phyloP scores from a whole-genome alignment of 1,139 yeast species.

The Yamadazyma oceani region DNA sequence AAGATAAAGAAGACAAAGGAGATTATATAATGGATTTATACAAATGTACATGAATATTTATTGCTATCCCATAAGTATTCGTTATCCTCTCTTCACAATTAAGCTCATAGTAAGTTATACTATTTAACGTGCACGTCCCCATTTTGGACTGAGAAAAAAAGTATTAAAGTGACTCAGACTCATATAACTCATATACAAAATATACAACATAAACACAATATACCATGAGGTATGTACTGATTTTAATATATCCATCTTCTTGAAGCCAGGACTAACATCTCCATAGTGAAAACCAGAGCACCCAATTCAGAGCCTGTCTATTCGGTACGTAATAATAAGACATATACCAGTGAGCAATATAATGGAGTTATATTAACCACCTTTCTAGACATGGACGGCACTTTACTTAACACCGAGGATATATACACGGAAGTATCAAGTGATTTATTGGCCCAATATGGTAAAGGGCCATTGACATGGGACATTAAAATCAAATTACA shows the following conservation, averaged over 20 bases:
- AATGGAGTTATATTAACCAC: background rate
- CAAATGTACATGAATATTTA: background rate
- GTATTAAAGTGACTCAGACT: too few species aligned
- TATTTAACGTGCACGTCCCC: too few species aligned
- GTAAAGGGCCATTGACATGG: constrained; percentile 85
- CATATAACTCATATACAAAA: background rate
- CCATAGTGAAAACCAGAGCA: too few species aligned
- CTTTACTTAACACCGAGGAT: constrained; percentile 87
- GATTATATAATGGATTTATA: background rate
- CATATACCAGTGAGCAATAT: too few species aligned
- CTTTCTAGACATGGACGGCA: constrained; percentile 83
- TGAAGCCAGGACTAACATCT: too few species aligned
- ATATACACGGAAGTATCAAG: constrained; percentile 78
- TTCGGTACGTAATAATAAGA: constrained; percentile 55
- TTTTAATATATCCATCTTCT: too few species aligned
- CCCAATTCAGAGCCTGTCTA: constrained; percentile 76
- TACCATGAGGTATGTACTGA: constrained; percentile 3
- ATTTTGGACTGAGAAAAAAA: background rate
- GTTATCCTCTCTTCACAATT: too few species aligned
- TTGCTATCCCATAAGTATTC: too few species aligned
- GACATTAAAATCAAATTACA: constrained; percentile 81
- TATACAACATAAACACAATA: background rate
- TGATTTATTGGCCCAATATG: constrained; percentile 61
- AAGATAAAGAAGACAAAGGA: background rate
- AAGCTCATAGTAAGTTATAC: too few species aligned